These are phyloP conservation scores for Zasmidium citrigriseum DNA, from an alignment of 2,329 filamentous ascomycete species.

Conservation along the genomic window DNA sequence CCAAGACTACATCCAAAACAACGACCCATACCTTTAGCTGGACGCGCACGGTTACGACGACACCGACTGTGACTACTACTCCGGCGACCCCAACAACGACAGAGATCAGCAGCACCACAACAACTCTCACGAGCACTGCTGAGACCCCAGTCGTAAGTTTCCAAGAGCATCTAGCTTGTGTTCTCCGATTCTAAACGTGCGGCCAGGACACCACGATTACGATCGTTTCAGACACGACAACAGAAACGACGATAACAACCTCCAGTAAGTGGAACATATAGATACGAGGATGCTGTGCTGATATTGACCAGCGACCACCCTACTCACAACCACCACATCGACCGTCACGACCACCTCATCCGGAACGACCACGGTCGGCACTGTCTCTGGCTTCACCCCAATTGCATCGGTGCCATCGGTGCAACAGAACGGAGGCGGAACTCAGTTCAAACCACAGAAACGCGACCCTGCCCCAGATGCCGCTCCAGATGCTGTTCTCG, in stretches of 20 bases:
- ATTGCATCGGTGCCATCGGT: conserved; percentile 2
- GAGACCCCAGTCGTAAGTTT: too few relatives aligned
- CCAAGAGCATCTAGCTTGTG: too few relatives aligned
- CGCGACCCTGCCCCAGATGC: neutral
- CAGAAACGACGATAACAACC: too few relatives aligned
- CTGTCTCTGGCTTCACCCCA: conserved; percentile 2
- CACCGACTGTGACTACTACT: neutral
- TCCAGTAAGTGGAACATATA: too few relatives aligned
- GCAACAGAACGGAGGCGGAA: neutral
- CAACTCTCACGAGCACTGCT: neutral
- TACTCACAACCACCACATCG: neutral
- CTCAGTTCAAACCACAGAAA: neutral
- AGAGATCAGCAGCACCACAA: neutral
- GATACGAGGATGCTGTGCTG: neutral
- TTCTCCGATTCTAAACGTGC: too few relatives aligned
- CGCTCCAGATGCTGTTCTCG: too few relatives aligned
- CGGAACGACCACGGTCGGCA: neutral
- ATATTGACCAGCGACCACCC: neutral
- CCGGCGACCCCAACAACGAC: neutral
- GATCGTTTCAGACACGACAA: too few relatives aligned
- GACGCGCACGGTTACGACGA: neutral
- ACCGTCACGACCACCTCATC: neutral
- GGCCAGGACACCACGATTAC: too few relatives aligned
- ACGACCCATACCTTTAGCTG: too few relatives aligned
- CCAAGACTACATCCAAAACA: too few relatives aligned